Percentiles rank a stretch among this genome's conserved stretches.
Evolutionary conservation across 148 eudicot genomes (phyloP).

Genomic region (Arctostaphylos glauca): DNA sequence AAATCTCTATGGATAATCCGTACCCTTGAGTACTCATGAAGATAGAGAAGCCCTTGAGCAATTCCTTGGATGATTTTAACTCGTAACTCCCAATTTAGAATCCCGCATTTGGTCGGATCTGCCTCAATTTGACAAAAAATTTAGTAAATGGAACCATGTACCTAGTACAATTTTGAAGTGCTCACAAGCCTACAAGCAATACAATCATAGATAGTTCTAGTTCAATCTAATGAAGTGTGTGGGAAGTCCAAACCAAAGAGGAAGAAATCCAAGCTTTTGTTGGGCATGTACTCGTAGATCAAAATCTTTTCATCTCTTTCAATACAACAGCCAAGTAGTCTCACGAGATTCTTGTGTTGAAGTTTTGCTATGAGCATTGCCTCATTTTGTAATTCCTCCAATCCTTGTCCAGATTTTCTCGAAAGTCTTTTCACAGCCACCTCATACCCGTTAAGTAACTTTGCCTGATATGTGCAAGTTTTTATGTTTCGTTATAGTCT

Average conservation of each 20-base stretch:
- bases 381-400: constrained; percentile 12
- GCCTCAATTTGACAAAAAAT: neutral
- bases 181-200: neutral
- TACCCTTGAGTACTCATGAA: constrained; percentile 37
- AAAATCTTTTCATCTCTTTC: neutral
- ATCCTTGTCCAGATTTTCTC: constrained; percentile 12
- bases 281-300: constrained; percentile 12
- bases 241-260: neutral
- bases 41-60: constrained; percentile 22
- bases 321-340: constrained; percentile 9
- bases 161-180: neutral
- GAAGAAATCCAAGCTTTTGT: constrained; percentile 19
- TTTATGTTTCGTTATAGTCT: neutral
- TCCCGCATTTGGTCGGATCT: neutral
- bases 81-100: neutral
- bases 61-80: constrained; percentile 7
- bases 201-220: neutral
- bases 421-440: constrained; percentile 11
- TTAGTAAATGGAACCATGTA: neutral
- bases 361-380: constrained; percentile 1
- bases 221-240: neutral
- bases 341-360: constrained; percentile 16
- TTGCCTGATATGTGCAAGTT: neutral
- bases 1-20: constrained; percentile 35
- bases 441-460: neutral